These are phyloP conservation scores for Sambucus nigra DNA, from an alignment of 129 eudicot genomes.

Conservation along the genomic window DNA sequence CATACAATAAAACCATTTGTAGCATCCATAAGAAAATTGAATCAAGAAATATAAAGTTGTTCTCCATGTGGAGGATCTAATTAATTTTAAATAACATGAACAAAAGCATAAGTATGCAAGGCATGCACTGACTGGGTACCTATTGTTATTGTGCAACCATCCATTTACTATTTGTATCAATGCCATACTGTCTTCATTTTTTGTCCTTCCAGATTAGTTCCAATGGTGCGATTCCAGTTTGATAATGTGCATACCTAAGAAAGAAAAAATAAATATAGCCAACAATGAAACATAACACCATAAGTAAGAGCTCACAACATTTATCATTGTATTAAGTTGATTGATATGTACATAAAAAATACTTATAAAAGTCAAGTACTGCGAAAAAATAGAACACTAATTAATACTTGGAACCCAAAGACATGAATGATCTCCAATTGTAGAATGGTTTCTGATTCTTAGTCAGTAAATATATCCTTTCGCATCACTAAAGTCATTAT, in stretches of 20 bases:
- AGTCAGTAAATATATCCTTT: no score
- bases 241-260: conserved; percentile 83
- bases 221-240: conserved; percentile 81
- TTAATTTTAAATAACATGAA: neutral
- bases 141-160: conserved; percentile 70
- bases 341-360: neutral
- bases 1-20: no score
- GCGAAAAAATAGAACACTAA: conserved; percentile 1
- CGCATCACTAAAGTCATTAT: no score
- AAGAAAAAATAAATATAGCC: neutral
- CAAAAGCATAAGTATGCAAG: conserved; percentile 1
- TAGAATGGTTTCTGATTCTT: no score
- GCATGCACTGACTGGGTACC: conserved; percentile 32
- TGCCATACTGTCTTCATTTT: conserved; percentile 74
- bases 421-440: neutral
- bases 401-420: neutral
- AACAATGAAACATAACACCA: neutral
- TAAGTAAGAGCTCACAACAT: neutral
- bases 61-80: neutral
- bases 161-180: conserved; percentile 84
- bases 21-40: no score
- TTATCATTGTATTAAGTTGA: neutral
- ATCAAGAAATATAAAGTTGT: no score
- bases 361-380: no score
- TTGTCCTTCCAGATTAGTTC: conserved; percentile 91